These are phyloP conservation scores for Tulasnella sp. DNA, from an alignment of 768 basidiomycete genomes.

Conservation along the genomic window DNA sequence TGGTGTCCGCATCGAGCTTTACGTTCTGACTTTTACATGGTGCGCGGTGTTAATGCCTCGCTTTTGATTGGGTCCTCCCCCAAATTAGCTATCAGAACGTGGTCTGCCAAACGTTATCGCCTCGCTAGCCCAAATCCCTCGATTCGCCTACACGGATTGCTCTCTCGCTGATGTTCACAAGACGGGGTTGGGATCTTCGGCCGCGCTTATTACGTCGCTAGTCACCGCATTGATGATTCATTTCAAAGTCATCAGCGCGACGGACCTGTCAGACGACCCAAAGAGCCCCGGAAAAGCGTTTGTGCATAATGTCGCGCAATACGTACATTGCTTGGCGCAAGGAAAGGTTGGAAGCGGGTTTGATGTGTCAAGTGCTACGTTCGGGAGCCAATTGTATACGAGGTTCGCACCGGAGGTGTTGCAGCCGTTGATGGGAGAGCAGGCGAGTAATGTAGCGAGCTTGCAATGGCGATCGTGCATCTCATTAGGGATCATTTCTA, in stretches of 20 bases:
- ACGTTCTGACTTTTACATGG: constrained; percentile 7
- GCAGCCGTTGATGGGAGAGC: constrained; percentile 53
- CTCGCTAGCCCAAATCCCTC: constrained; percentile 61
- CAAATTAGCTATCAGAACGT: constrained; percentile 50
- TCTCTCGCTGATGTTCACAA: constrained; percentile 82
- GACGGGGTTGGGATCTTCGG: constrained; percentile 94
- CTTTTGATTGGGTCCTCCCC: not conserved
- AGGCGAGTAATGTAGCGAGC: constrained; percentile 31
- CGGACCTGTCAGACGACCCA: constrained; percentile 40
- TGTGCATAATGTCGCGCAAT: constrained; percentile 90
- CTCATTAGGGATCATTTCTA: not conserved
- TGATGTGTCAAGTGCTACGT: constrained; percentile 89
- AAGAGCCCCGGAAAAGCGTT: constrained; percentile 43
- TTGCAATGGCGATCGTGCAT: not conserved
- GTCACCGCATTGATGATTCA: constrained; percentile 79
- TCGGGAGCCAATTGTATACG: constrained; percentile 88
- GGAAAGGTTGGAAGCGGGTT: constrained; percentile 98
- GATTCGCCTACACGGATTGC: constrained; percentile 66
- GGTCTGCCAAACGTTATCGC: constrained; percentile 54
- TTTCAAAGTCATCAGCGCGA: constrained; percentile 49
- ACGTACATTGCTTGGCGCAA: constrained; percentile 90
- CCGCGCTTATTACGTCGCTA: constrained; percentile 92
- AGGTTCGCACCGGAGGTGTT: constrained; percentile 73
- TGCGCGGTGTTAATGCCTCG: not conserved
- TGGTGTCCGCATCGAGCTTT: not conserved